Evolutionary conservation across 768 basidiomycete species (phyloP).

Genomic region (Candolleomyces eurysporus): DNA sequence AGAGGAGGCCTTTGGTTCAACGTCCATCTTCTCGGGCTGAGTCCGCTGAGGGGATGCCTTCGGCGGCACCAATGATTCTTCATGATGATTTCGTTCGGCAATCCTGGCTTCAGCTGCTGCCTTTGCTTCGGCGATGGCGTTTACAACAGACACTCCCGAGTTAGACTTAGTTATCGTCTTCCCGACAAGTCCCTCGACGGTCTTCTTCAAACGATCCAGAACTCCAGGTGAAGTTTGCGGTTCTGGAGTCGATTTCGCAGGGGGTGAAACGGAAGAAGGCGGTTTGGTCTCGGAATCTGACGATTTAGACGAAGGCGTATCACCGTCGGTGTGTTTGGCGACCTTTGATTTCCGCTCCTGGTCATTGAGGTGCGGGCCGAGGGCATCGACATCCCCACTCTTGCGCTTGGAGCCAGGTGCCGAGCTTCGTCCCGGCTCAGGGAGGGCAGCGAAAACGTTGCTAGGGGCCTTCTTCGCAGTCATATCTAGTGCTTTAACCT

Average conservation of each 20-base stretch:
- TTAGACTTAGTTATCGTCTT: slow-evolving; percentile 54
- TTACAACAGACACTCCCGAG: slow-evolving; percentile 55
- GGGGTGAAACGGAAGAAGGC: slow-evolving; percentile 9
- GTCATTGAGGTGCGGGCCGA: slow-evolving; percentile 28
- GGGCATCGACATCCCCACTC: slow-evolving; percentile 47
- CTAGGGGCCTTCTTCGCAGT: slow-evolving; percentile 33
- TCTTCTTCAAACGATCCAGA: slow-evolving; percentile 67
- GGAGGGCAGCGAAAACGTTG: slow-evolving; percentile 10
- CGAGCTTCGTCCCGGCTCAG: slow-evolving; percentile 12
- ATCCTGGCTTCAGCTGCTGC: slow-evolving; percentile 68
- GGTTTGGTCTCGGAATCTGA: background rate
- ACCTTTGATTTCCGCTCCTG: slow-evolving; percentile 47
- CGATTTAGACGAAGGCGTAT: slow-evolving; percentile 10
- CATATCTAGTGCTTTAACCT: slow-evolving; percentile 68
- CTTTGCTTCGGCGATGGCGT: slow-evolving; percentile 65
- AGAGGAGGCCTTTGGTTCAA: slow-evolving; percentile 4
- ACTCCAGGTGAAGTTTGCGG: slow-evolving; percentile 35
- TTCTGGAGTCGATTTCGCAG: background rate
- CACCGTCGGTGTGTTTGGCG: slow-evolving; percentile 41
- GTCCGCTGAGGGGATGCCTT: background rate
- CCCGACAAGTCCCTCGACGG: slow-evolving; percentile 60
- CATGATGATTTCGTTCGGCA: slow-evolving; percentile 58
- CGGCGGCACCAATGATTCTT: slow-evolving; percentile 23
- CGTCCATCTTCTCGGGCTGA: slow-evolving; percentile 1
- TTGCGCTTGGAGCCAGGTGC: slow-evolving; percentile 57